Evolutionary conservation across 768 basidiomycete species (phyloP), one percentile per base, ranked within the genome.

Genomic region (Erythrobasidium yunnanense): DNA sequence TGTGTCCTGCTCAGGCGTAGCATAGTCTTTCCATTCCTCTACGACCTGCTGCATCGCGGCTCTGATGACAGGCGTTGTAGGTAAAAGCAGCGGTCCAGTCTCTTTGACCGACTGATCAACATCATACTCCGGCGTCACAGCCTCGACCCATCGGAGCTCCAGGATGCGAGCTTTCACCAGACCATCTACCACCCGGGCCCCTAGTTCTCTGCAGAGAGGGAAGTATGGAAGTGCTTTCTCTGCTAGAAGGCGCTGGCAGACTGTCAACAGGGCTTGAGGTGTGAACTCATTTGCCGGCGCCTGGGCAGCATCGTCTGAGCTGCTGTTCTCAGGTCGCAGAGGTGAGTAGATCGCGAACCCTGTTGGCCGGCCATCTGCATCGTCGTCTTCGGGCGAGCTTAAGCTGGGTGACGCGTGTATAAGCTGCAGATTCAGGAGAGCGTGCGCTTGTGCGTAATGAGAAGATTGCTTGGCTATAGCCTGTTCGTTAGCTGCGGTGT

Each of bases 1-100:
- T 52, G 54, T 13, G n/a, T 51, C 23, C 60, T 29, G 8, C 11
- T 29, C 6, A 23, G 13, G 45, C 32, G 47, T n/a, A 15, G 49
- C 27, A 34, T 47, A 63, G 47, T 60, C 85, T 69, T 88, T 84
- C 69, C 87, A 89, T 76, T 90, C 88, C 72, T 83, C 81, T 18
- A 90, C 82, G 7, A 90, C 87, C 73, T 87, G 84, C 55, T 83
- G 79, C 87, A 90, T 90, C 51, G 88, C 88, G 74, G 78, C 87
- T 29, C 84, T 79, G 83, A 89, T 87, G 66, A 90, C 86, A 1
- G 87, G 87, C 1, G 87, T 86, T 18, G 82, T 81, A 7, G 88
- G 85, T 32, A 87, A 80, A 65, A 90, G 73, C 74, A 85, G 85
- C 13, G 88, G 87, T 11, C 87, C 87, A 33, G 87, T 79, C 27